Evolutionary conservation across 192 early-diverging fungal species (phyloP).

Genomic region (Coemansia sp.): DNA sequence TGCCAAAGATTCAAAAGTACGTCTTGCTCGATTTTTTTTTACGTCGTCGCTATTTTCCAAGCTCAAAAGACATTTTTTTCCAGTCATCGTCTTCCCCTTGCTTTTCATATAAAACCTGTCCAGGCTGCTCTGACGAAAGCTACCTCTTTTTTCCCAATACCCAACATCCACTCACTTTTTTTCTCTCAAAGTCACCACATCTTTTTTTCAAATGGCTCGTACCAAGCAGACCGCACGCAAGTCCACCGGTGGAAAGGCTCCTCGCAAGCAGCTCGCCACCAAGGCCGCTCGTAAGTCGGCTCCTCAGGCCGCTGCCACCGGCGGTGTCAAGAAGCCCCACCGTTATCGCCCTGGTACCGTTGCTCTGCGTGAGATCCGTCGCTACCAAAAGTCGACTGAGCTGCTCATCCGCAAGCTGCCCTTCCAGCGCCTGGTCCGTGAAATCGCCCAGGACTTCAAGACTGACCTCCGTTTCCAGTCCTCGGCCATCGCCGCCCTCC

Average conservation of each 20-base stretch:
- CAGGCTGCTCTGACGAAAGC: slow-evolving; percentile 84
- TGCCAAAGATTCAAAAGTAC: slow-evolving; percentile 10
- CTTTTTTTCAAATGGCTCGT: slow-evolving; percentile 61
- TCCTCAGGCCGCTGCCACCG: slow-evolving; percentile 68
- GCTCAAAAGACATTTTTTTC: neutral
- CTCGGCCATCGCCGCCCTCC: slow-evolving; percentile 97
- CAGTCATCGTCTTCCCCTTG: neutral
- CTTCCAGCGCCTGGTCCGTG: slow-evolving; percentile 96
- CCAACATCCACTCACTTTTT: neutral
- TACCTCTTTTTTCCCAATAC: slow-evolving; percentile 54
- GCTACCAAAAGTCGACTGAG: slow-evolving; percentile 96
- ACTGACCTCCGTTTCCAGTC: slow-evolving; percentile 99
- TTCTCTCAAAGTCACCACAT: neutral
- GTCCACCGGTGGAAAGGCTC: slow-evolving; percentile 99
- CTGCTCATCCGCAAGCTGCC: slow-evolving; percentile 91
- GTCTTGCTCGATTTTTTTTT: slow-evolving; percentile 6
- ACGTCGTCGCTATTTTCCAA: neutral
- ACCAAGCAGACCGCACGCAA: slow-evolving; percentile 98
- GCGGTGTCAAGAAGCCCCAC: slow-evolving; percentile 94
- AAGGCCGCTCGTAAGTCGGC: slow-evolving; percentile 98
- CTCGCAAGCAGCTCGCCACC: slow-evolving; percentile 95
- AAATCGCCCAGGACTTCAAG: slow-evolving; percentile 99
- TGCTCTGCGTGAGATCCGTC: slow-evolving; percentile 89
- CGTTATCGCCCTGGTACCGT: slow-evolving; percentile 88
- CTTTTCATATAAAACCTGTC: slow-evolving; percentile 40